phyloP scores from a whole-genome alignment of 208 protist species.

The Strigomonas oncopelti region DNA sequence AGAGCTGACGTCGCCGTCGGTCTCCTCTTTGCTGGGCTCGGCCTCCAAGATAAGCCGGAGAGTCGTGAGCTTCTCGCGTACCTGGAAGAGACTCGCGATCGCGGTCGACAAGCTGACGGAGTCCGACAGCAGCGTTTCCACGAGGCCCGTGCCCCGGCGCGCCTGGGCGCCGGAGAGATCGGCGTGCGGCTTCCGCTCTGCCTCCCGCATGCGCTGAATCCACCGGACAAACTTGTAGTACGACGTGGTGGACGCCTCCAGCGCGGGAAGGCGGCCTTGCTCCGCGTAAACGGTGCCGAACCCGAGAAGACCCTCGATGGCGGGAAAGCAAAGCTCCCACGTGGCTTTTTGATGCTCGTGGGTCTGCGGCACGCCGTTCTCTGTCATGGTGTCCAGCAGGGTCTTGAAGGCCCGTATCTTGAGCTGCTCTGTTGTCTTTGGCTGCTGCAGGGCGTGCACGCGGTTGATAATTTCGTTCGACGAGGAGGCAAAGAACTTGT shows the following conservation, averaged over 20 bases:
- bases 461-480: conserved; percentile 64
- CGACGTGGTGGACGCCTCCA: conserved; percentile 37
- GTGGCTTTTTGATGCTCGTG: conserved; percentile 48
- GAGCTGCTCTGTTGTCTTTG: conserved; percentile 69
- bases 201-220: conserved; percentile 84
- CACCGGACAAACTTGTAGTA: conserved; percentile 79
- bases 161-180: conserved; percentile 85
- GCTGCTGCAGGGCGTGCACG: conserved; percentile 75
- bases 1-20: neutral
- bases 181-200: conserved; percentile 67
- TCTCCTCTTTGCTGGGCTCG: neutral
- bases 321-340: conserved; percentile 75
- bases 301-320: conserved; percentile 54
- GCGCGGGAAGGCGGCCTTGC: neutral
- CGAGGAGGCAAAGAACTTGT: conserved; percentile 47
- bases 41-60: neutral
- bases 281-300: conserved; percentile 38
- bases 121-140: conserved; percentile 66
- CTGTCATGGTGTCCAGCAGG: conserved; percentile 69
- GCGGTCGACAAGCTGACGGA: neutral
- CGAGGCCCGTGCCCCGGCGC: conserved; percentile 62
- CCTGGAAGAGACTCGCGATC: conserved; percentile 23
- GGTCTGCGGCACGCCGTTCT: conserved; percentile 75
- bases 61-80: conserved; percentile 16
- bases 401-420: conserved; percentile 87